phyloP scores from a whole-genome alignment of 208 protist genomes.

The Acanthamoeba lenticulata region DNA sequence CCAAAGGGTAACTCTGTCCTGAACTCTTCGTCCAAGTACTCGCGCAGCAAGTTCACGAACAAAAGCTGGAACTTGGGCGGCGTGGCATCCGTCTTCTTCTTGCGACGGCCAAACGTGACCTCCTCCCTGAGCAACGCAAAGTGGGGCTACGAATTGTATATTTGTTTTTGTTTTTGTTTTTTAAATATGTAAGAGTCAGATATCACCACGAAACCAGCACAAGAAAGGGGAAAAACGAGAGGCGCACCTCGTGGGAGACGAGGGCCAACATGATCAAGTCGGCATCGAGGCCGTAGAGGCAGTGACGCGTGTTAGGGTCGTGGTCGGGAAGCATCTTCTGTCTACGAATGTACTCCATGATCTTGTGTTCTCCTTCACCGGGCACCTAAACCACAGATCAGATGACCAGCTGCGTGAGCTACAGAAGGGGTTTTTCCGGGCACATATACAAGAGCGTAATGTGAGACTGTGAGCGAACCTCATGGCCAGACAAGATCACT shows the following conservation, averaged over 20 bases:
- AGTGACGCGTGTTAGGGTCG: conserved; percentile 95
- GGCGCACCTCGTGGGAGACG: conserved; percentile 86
- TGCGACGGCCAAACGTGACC: conserved; percentile 70
- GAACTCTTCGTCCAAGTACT: conserved; percentile 95
- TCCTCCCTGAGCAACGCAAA: conserved; percentile 97
- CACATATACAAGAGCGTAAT: not conserved
- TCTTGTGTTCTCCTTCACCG: conserved; percentile 99
- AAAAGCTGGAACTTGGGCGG: conserved; percentile 67
- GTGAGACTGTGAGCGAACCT: not conserved
- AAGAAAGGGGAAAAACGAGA: not conserved
- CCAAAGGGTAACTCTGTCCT: conserved; percentile 59
- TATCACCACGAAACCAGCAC: no score
- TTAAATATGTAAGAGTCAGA: not conserved
- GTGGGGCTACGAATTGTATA: conserved; percentile 85
- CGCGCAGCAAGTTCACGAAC: conserved; percentile 93
- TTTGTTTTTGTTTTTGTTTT: not conserved
- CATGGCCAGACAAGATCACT: conserved; percentile 95
- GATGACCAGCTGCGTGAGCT: not conserved
- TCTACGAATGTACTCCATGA: conserved; percentile 98
- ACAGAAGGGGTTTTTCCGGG: not conserved
- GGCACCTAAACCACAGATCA: conserved; percentile 83
- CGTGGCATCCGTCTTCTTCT: conserved; percentile 77
- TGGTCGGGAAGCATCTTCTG: conserved; percentile 93
- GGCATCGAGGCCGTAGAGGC: conserved; percentile 98
- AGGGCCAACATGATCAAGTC: conserved; percentile 98